Conservation (phyloP, 2,329 filamentous ascomycete genomes). For the Dactylellina parvicollis region DNA sequence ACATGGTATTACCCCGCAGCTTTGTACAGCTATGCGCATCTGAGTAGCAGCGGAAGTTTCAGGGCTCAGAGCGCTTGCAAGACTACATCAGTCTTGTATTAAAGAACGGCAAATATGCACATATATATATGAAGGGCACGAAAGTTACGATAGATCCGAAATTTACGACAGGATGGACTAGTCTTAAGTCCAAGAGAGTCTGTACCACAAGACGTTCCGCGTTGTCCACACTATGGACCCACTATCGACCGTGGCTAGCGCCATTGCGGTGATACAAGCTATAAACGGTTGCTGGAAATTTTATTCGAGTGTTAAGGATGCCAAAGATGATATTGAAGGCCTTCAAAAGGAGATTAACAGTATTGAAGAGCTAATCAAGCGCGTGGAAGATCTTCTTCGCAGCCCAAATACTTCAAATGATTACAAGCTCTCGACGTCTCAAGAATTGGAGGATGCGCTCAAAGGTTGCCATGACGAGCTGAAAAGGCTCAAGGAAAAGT, state of each 20-base stretch:
- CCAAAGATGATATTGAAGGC: slow-evolving; percentile 1
- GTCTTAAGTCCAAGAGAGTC: no score
- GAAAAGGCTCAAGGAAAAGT: background rate
- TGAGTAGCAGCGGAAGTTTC: no score
- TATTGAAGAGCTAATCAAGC: slow-evolving; percentile 6
- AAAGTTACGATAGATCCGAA: no score
- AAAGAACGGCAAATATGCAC: no score
- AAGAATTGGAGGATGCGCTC: slow-evolving; percentile 5
- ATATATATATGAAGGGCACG: no score
- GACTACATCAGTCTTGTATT: no score
- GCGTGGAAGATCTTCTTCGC: slow-evolving; percentile 4
- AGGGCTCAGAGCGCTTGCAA: no score
- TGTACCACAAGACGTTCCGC: no score
- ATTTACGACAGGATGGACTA: no score
- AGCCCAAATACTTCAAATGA: background rate
- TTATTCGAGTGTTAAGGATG: slow-evolving; percentile 29
- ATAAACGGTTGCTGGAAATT: slow-evolving; percentile 23
- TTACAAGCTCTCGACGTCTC: background rate
- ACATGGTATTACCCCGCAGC: no score
- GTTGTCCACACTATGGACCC: slow-evolving; percentile 39
- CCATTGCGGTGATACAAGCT: slow-evolving; percentile 23
- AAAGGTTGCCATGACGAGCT: slow-evolving; percentile 3
- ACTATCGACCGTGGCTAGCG: slow-evolving; percentile 17
- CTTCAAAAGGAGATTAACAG: slow-evolving; percentile 16
- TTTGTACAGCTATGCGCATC: no score